A percentile compares a stretch with the other conserved stretches of the same genome.
Evolutionary conservation across 192 early-diverging fungal species (phyloP).

Genomic region (Coemansia reversa): DNA sequence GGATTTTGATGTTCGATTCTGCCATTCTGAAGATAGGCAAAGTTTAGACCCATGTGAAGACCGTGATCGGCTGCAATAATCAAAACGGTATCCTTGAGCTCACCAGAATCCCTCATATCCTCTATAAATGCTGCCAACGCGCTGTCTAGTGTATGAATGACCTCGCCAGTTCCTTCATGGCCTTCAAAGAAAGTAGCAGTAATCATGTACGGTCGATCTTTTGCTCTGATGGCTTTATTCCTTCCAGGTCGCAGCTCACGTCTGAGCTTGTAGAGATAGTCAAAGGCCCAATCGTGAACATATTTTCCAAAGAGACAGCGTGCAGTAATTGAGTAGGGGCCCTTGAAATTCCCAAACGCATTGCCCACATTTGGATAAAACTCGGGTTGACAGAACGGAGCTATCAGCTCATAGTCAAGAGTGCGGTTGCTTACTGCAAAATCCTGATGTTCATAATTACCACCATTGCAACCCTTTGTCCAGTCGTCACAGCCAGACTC

Average conservation of each 20-base stretch:
- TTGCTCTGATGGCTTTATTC: neutral
- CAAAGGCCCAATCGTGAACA: conserved; percentile 48
- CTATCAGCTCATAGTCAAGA: conserved; percentile 56
- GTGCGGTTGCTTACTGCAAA: conserved; percentile 40
- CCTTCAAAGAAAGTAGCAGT: conserved; percentile 35
- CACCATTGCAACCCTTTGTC: conserved; percentile 47
- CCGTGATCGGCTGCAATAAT: conserved; percentile 42
- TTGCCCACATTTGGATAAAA: conserved; percentile 51
- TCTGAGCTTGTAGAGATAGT: conserved; percentile 38
- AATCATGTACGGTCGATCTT: conserved; percentile 39
- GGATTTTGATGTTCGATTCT: conserved; percentile 51
- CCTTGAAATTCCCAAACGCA: conserved; percentile 58
- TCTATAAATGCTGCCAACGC: conserved; percentile 27
- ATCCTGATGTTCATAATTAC: conserved; percentile 18
- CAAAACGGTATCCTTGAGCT: conserved; percentile 42
- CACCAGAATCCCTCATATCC: conserved; percentile 29
- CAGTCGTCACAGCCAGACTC: conserved; percentile 59
- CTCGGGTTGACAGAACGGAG: conserved; percentile 60
- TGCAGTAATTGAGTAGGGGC: conserved; percentile 35
- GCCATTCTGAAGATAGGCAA: conserved; percentile 42
- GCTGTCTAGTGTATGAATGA: conserved; percentile 33
- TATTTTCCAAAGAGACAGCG: conserved; percentile 46
- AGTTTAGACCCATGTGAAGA: conserved; percentile 50
- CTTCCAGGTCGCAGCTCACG: conserved; percentile 16
- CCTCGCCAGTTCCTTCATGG: conserved; percentile 51